These are phyloP conservation scores for Colletotrichum sidae DNA, from an alignment of 2,329 filamentous ascomycete genomes.

Conservation along the genomic window DNA sequence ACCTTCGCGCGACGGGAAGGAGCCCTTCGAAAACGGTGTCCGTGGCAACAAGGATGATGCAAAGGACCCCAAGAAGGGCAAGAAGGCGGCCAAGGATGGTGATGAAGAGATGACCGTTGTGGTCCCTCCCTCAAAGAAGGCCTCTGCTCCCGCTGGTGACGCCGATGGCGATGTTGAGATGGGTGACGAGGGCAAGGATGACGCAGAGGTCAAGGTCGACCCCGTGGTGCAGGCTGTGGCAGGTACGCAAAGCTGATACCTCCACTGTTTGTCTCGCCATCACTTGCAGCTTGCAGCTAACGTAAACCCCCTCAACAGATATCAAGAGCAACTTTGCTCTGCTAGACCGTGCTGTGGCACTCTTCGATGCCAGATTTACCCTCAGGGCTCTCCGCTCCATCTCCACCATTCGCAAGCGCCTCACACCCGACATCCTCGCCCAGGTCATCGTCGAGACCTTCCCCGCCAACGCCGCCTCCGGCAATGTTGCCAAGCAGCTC, in stretches of 20 bases:
- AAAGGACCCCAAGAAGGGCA: conserved; percentile 77
- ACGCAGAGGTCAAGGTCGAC: conserved; percentile 68
- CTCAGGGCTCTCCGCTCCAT: conserved; percentile 94
- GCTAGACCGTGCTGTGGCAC: conserved; percentile 88
- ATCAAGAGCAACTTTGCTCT: conserved; percentile 95
- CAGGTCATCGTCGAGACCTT: conserved; percentile 87
- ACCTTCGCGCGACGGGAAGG: conserved; percentile 77
- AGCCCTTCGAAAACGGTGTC: conserved; percentile 76
- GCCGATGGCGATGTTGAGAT: conserved; percentile 78
- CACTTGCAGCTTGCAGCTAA: conserved; percentile 37
- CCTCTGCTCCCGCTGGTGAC: conserved; percentile 67
- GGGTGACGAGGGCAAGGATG: conserved; percentile 68
- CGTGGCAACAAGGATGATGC: conserved; percentile 69
- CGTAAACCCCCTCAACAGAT: conserved; percentile 65
- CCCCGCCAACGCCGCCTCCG: conserved; percentile 69
- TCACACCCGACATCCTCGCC: conserved; percentile 83
- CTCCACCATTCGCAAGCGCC: conserved; percentile 92
- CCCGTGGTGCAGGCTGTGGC: conserved; percentile 69
- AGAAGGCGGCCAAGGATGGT: conserved; percentile 73
- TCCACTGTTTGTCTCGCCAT: neutral
- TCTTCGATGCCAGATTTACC: conserved; percentile 96
- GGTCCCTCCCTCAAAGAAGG: conserved; percentile 77
- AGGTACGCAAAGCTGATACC: conserved; percentile 57
- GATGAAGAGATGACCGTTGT: conserved; percentile 87
- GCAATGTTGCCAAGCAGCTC: conserved; percentile 75